These are phyloP conservation scores for Baudoinia panamericana DNA, from an alignment of 495 filamentous ascomycete species.

Conservation along the genomic window DNA sequence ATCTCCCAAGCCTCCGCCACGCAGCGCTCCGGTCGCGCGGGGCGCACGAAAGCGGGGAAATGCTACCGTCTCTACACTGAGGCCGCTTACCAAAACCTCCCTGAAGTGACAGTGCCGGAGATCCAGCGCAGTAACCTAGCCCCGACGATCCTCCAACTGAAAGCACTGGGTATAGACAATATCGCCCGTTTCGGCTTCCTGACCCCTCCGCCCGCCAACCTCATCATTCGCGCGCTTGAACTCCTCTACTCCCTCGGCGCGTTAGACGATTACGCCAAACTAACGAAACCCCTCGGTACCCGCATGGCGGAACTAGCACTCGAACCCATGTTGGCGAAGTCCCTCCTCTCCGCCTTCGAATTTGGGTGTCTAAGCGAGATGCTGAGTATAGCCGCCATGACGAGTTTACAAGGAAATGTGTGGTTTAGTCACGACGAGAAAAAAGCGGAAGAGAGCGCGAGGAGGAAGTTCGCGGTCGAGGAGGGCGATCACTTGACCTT, in stretches of 20 bases:
- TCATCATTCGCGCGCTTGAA: constrained; percentile 79
- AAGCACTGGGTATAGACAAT: constrained; percentile 93
- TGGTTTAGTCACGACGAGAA: constrained; percentile 61
- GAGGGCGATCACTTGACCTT: constrained; percentile 94
- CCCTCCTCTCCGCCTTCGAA: constrained; percentile 59
- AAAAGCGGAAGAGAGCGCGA: constrained; percentile 55
- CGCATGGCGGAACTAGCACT: constrained; percentile 93
- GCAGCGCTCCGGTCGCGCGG: constrained; percentile 83
- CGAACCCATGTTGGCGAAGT: constrained; percentile 94
- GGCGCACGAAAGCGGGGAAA: constrained; percentile 84
- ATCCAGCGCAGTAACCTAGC: constrained; percentile 90
- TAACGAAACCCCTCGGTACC: constrained; percentile 73
- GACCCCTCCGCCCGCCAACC: constrained; percentile 75
- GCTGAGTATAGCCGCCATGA: constrained; percentile 89
- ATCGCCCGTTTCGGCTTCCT: constrained; percentile 82
- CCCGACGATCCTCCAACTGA: constrained; percentile 80
- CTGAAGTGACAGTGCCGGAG: constrained; percentile 69
- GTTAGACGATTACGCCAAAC: constrained; percentile 78
- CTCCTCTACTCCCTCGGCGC: constrained; percentile 81
- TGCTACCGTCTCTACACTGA: constrained; percentile 92
- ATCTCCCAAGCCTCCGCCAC: constrained; percentile 88
- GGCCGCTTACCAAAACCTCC: constrained; percentile 52
- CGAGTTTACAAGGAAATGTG: constrained; percentile 64
- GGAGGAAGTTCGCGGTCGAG: constrained; percentile 76
- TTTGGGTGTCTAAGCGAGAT: constrained; percentile 78